These are phyloP conservation scores for Cercospora berteroae DNA, from an alignment of 2,329 filamentous ascomycete genomes.

Conservation along the genomic window DNA sequence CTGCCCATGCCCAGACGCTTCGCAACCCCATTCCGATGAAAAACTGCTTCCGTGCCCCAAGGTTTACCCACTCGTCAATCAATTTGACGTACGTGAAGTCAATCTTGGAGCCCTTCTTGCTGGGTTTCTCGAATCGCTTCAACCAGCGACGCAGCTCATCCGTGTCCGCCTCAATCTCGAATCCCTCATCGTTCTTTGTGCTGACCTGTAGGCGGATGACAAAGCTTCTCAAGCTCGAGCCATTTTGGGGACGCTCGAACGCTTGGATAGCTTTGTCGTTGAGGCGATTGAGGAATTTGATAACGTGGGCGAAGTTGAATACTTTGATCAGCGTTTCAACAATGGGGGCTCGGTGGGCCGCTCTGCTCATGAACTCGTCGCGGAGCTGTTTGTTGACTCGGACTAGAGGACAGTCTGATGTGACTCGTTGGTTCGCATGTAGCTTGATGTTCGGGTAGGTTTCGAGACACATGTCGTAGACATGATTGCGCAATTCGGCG, in stretches of 20 bases:
- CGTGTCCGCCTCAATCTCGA: background rate
- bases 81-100: background rate
- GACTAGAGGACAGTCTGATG: background rate
- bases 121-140: background rate
- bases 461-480: background rate
- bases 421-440: background rate
- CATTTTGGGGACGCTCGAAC: background rate
- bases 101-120: background rate
- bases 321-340: constrained; percentile 1
- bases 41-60: background rate
- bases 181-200: background rate
- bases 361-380: constrained; percentile 9
- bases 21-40: background rate
- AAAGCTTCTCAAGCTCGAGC: background rate
- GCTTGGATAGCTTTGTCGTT: background rate
- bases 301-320: constrained; percentile 13
- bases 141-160: background rate
- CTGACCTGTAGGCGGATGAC: background rate
- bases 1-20: background rate
- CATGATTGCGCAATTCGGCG: background rate
- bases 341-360: background rate
- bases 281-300: constrained; percentile 15
- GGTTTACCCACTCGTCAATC: background rate
- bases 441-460: background rate
- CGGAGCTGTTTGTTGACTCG: constrained; percentile 9